Conservation (phyloP, 257 asterid genomes). For the Coffea eugenioides region DNA sequence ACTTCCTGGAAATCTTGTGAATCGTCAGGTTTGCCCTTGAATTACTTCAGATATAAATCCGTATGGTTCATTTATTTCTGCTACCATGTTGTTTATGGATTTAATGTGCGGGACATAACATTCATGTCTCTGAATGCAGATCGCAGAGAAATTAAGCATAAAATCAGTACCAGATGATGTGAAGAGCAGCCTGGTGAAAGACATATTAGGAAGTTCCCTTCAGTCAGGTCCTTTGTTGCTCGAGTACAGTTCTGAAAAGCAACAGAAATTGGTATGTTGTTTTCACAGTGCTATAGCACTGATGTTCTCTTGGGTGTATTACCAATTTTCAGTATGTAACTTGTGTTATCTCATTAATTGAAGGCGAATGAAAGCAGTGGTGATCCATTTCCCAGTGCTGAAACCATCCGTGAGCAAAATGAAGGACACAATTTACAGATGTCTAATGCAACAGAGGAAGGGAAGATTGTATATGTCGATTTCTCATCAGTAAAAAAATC, state of each 20-base stretch:
- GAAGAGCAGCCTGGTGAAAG: slow-evolving; percentile 55
- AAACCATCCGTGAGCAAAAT: background rate
- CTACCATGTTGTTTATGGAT: background rate
- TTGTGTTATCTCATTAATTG: slow-evolving; percentile 1
- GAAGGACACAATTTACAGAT: background rate
- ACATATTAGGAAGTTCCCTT: slow-evolving; percentile 38
- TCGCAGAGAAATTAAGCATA: slow-evolving; percentile 37
- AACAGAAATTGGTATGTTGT: slow-evolving; percentile 24
- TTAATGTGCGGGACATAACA: background rate
- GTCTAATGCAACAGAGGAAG: slow-evolving; percentile 16
- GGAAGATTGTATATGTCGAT: slow-evolving; percentile 20
- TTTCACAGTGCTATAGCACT: background rate
- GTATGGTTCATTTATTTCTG: background rate
- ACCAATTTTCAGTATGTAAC: background rate
- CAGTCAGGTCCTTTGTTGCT: slow-evolving; percentile 49
- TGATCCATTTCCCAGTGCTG: slow-evolving; percentile 11
- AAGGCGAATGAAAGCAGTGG: slow-evolving; percentile 24
- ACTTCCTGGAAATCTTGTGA: slow-evolving; percentile 68
- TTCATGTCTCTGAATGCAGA: slow-evolving; percentile 33
- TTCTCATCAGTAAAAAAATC: slow-evolving; percentile 15
- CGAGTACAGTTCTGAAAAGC: slow-evolving; percentile 45
- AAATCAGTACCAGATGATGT: slow-evolving; percentile 50
- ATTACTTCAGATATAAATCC: too few relatives aligned
- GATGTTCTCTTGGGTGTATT: background rate
- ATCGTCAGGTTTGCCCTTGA: slow-evolving; percentile 44